Evolutionary conservation across 148 eudicot species (phyloP).

Genomic region (Salicornia ramosissima): DNA sequence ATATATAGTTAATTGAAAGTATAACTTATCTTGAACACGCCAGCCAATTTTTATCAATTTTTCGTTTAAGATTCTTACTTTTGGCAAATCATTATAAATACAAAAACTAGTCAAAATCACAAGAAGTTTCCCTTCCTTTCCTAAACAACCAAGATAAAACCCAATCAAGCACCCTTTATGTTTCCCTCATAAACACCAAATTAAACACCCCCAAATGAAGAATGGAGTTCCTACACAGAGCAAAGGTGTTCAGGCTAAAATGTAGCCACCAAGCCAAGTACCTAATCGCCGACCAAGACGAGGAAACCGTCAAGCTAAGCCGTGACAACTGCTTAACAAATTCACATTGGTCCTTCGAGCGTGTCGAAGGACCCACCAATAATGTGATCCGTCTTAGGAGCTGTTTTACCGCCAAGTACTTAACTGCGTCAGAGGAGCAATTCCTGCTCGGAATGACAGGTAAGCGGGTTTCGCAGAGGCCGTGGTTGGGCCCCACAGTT

Average conservation of each 20-base stretch:
- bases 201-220: too few relatives aligned
- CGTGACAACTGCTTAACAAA: slow-evolving; percentile 11
- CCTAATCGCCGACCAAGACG: slow-evolving; percentile 28
- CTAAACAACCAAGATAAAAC: neutral
- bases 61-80: too few relatives aligned
- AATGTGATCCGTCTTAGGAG: slow-evolving; percentile 27
- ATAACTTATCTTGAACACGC: too few relatives aligned
- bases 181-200: neutral
- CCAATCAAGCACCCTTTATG: neutral
- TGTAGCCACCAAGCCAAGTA: slow-evolving; percentile 33
- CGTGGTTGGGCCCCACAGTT: slow-evolving; percentile 14
- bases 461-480: slow-evolving; percentile 21
- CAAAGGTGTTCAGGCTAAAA: slow-evolving; percentile 26
- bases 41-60: too few relatives aligned
- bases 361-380: slow-evolving; percentile 15
- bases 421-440: slow-evolving; percentile 19
- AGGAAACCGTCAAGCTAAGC: slow-evolving; percentile 24
- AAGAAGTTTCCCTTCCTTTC: slow-evolving; percentile 1
- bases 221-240: slow-evolving; percentile 53
- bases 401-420: slow-evolving; percentile 25
- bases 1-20: too few relatives aligned
- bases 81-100: neutral
- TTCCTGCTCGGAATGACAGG: slow-evolving; percentile 32
- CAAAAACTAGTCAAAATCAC: neutral
- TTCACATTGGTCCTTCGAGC: slow-evolving; percentile 24